These are phyloP conservation scores for Melaleuca alternifolia DNA, from an alignment of 345 rosid species.

Conservation along the genomic window DNA sequence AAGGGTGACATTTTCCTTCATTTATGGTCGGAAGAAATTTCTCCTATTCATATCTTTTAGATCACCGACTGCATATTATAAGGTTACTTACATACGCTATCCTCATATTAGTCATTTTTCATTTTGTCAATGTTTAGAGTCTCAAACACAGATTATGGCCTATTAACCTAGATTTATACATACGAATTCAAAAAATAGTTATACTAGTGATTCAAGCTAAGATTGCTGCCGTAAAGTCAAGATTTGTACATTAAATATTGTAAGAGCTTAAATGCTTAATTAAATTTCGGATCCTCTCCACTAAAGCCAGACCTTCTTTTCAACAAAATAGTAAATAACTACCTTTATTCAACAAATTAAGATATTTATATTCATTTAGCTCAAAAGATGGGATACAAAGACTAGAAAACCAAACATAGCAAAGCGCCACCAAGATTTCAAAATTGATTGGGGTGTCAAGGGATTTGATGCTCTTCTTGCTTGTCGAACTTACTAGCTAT, in stretches of 20 bases:
- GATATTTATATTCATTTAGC: not conserved
- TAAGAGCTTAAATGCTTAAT: not conserved
- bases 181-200: not conserved
- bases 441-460: not conserved
- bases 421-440: not conserved
- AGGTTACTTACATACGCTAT: not conserved
- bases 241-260: not conserved
- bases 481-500: too few relatives aligned
- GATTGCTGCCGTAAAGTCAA: not conserved
- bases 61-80: not conserved
- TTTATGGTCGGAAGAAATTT: not conserved
- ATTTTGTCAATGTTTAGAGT: not conserved
- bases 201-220: not conserved
- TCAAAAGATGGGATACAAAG: not conserved
- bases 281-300: not conserved
- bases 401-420: not conserved
- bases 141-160: not conserved
- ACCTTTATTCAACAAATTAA: not conserved
- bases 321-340: accelerated
- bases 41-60: not conserved
- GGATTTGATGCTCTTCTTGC: too few relatives aligned
- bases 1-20: not conserved
- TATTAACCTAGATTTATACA: not conserved
- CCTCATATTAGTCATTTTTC: not conserved
- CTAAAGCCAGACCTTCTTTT: not conserved